Base-by-base conservation (phyloP, 208 protist species). In the Crithidia acanthocephali region DNA sequence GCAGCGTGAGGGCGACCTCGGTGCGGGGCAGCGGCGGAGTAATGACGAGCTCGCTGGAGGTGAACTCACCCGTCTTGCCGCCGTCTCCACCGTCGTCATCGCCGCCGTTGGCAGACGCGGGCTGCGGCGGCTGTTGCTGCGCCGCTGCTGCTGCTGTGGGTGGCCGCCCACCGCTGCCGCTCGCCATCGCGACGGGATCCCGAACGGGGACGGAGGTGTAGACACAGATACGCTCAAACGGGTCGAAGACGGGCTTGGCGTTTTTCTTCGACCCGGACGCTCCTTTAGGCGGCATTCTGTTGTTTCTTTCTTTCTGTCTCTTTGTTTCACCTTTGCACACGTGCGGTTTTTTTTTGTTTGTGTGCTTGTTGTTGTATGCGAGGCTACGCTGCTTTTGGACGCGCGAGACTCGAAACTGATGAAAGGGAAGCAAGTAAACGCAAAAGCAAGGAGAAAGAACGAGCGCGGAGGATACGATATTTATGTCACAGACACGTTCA, bases 21-120 rank as follows among this genome's bases (percentile, higher is more conserved):
- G 82, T 79, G 45, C 76, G 69, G 20, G 87, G 86, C 53, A 93
- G 80, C 42, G 81, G 70, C 7, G 90, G 90, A 3, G 65, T 75
- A 44, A 95, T 78, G 27, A 59, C 69, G 11, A 95, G 37, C 20
- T 71, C 61, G n/a, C 76, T 90, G 33, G 88, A 76, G 2, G 75
- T 63, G 63, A 95, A 83, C 60, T 95, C 90, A 8, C 76, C 90
- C 22, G 52, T 61, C 33, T 52, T 22, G 18, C 11, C 40, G 48
- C 30, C 20, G 28, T 18, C 50, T 2, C 40, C 72, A 10, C 61
- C 48, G 33, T 52, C 55, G 30, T 48, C 33, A 18, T 50, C 33
- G 1, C 28, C 67, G 20, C 48, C 37, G 4, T 23, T n/a, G 2
- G 50, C 35, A 4, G 27, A 3, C 3, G 60, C 16, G 0, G 61